Percentiles rank a stretch among this genome's conserved stretches.
phyloP scores from a whole-genome alignment of 306 rosid species.

The Acacia melanoxylon region DNA sequence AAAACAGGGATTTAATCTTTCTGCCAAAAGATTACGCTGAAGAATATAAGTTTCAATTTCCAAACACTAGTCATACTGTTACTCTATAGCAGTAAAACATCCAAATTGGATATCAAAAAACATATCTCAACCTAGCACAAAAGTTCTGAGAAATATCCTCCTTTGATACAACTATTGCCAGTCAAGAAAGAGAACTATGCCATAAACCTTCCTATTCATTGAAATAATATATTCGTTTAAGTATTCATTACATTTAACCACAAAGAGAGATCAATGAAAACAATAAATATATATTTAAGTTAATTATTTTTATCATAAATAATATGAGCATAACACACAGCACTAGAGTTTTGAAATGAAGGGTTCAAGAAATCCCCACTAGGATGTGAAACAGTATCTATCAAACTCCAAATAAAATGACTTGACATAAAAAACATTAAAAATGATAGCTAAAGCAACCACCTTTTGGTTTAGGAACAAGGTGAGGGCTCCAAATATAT shows the following conservation, averaged over 20 bases:
- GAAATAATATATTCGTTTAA: conserved; percentile 2
- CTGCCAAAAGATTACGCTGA: conserved; percentile 15
- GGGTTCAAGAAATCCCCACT: not conserved
- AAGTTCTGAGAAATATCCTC: not conserved
- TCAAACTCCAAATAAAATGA: conserved; percentile 18
- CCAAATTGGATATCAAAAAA: not conserved
- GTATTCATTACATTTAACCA: conserved; percentile 16
- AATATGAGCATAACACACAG: conserved; percentile 2
- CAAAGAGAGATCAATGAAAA: not conserved
- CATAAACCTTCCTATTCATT: not conserved
- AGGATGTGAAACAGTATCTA: conserved; percentile 3
- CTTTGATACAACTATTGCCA: conserved; percentile 1
- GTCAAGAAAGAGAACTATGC: conserved; percentile 5
- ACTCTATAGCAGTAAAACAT: not conserved
- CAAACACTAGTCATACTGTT: conserved; percentile 1
- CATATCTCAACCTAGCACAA: not conserved
- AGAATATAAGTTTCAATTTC: conserved; percentile 21
- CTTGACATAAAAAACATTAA: conserved; percentile 11
- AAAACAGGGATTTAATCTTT: conserved; percentile 10
- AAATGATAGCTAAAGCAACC: conserved; percentile 30
- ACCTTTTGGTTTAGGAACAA: conserved; percentile 99
- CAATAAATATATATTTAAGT: not conserved
- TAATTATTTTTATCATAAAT: not conserved
- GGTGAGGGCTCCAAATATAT: conserved; percentile 99
- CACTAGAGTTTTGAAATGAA: not conserved